A percentile compares a stretch with the other conserved stretches of the same genome.
Evolutionary conservation across 2,329 filamentous ascomycete species (phyloP).

Genomic region (Didymellaceae sp.): DNA sequence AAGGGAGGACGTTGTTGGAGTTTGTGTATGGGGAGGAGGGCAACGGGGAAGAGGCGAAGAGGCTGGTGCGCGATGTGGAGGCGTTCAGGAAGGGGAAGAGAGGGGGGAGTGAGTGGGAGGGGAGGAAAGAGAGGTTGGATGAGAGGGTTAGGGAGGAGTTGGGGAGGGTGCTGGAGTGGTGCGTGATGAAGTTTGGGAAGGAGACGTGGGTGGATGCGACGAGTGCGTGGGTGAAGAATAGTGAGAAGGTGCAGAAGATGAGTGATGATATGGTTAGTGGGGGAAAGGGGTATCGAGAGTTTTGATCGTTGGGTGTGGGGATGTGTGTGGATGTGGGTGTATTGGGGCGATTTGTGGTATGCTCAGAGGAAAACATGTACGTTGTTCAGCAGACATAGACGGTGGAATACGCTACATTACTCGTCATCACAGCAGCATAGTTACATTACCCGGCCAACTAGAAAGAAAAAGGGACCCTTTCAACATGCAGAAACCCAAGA

Average conservation of each 20-base stretch:
- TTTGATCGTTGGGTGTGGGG: slow-evolving; percentile 38
- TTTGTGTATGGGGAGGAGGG: slow-evolving; percentile 32
- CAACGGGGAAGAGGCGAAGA: slow-evolving; percentile 11
- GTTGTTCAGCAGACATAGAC: no score
- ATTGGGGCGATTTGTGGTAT: slow-evolving; percentile 19
- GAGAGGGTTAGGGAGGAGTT: slow-evolving; percentile 49
- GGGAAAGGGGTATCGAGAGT: slow-evolving; percentile 54
- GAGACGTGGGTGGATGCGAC: slow-evolving; percentile 53
- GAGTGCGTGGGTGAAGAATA: slow-evolving; percentile 51
- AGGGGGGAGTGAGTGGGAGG: slow-evolving; percentile 18
- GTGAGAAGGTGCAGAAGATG: slow-evolving; percentile 50
- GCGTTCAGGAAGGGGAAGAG: slow-evolving; percentile 40
- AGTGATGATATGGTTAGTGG: slow-evolving; percentile 54
- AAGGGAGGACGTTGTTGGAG: slow-evolving; percentile 12
- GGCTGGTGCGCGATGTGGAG: slow-evolving; percentile 49
- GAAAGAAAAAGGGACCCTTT: slow-evolving; percentile 27
- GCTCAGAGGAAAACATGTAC: no score
- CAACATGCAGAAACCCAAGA: slow-evolving; percentile 43
- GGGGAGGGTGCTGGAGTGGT: slow-evolving; percentile 52
- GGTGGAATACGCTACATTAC: slow-evolving; percentile 22
- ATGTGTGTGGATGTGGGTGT: background rate
- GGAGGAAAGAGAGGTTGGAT: slow-evolving; percentile 44
- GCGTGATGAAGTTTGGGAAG: slow-evolving; percentile 54
- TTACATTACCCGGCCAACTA: slow-evolving; percentile 37
- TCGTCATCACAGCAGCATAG: slow-evolving; percentile 35